Evolutionary conservation across 352 stramenopile species (phyloP).

Genomic region (Peronospora farinosa): DNA sequence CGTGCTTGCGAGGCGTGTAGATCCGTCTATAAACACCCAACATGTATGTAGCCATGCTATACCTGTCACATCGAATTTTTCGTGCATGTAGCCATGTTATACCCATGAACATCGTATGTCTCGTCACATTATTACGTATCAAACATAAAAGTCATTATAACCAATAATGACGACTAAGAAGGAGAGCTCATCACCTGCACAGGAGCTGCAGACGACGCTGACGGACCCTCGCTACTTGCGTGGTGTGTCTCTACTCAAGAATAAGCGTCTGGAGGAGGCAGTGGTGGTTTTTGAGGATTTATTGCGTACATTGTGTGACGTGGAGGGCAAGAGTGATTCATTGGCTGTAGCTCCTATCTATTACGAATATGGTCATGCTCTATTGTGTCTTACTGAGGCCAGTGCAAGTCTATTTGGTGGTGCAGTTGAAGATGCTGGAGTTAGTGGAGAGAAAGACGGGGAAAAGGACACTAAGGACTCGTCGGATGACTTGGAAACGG

Average conservation of each 20-base stretch:
- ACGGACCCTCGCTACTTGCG: conserved; percentile 69
- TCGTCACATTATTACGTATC: no score
- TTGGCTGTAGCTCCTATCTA: conserved; percentile 64
- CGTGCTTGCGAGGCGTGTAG: no score
- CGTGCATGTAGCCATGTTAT: no score
- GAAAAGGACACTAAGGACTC: conserved; percentile 53
- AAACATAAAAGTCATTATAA: no score
- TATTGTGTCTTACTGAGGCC: conserved; percentile 65
- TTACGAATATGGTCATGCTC: conserved; percentile 78
- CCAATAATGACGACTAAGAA: no score
- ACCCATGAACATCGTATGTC: no score
- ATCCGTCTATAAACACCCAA: no score
- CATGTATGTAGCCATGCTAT: no score
- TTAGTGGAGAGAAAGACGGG: conserved; percentile 25
- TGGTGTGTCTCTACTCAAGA: conserved; percentile 62
- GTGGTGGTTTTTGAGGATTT: conserved; percentile 70
- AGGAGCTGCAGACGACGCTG: conserved; percentile 49
- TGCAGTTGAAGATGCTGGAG: conserved; percentile 20
- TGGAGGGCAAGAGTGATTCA: conserved; percentile 61
- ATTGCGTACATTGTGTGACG: conserved; percentile 75
- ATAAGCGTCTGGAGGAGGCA: conserved; percentile 77
- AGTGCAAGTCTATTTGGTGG: conserved; percentile 57
- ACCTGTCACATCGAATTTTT: no score
- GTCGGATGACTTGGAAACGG: conserved; percentile 71
- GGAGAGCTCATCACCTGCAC: conserved; percentile 1